Base-by-base conservation (phyloP, 345 rosid genomes). In the Lumnitzera racemosa region DNA sequence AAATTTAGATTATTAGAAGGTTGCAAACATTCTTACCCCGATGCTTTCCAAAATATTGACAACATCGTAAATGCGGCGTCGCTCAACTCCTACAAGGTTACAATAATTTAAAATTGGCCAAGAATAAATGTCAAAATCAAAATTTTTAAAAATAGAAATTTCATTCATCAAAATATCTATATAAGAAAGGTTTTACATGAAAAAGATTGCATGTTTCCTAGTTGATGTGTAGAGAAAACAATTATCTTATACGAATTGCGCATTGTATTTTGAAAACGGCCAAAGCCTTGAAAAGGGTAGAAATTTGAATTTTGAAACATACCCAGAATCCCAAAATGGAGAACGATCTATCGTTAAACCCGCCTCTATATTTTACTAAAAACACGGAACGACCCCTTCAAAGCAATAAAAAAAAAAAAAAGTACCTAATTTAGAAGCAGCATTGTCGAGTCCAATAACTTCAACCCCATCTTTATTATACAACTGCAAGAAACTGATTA, bases 41-140 rank as follows among this genome's bases (percentile, higher is more conserved):
- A 87, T 70, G 55, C 87, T 81, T 74, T 89, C 96, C 78, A 89
- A 27, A 64, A 87, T 84, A 50, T 89, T 87, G 59, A 89, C 95
- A 46, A 89, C 91, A 59, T 87, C 96, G 16, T 84, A 89, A 13
- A 89, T 87, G 16, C 96, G 78, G 48, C 95, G 80, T 24, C 95
- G 80, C 66, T 84, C 95, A 46, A 87, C 91, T 61, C 89, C 91
- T 88, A 72, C 36, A 70, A 73, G 49, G 15, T 47, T 23, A 9
- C 23, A 12, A 62, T 20, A 36, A 4, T 36, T 1, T 36, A 52
- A n/a, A 47, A 58, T 15, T 14, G 3, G 56, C 13, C 11, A 24
- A 14, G 27, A 17, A 51, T 16, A 24, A 3, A 41, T 31, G 46
- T 11, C 46, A 2, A 3, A 36, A 52, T 5, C 50, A 51, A 15